A percentile compares a stretch with the other conserved stretches of the same genome.
Conservation (phyloP, 1,139 yeast genomes). For the Geotrichum klebahnii region DNA sequence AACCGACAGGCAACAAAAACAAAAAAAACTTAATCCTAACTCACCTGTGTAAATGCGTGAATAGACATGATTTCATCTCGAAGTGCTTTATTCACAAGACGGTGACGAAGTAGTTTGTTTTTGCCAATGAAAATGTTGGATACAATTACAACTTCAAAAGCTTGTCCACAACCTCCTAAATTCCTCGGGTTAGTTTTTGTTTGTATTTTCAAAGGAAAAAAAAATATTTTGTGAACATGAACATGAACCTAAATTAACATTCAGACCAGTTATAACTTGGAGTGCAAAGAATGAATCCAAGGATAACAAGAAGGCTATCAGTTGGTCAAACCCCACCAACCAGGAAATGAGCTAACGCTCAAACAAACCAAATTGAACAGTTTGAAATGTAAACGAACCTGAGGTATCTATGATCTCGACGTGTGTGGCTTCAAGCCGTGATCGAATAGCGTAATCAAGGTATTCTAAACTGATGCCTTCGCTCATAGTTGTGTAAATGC, state of each 20-base stretch:
- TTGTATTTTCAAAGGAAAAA: not conserved
- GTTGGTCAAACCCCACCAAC: too few species aligned
- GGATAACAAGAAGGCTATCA: too few species aligned
- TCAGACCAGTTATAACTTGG: too few species aligned
- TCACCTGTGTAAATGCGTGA: conserved; percentile 94
- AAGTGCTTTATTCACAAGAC: conserved; percentile 74
- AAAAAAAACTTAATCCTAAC: too few species aligned
- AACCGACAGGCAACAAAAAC: conserved; percentile 33
- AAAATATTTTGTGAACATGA: too few species aligned
- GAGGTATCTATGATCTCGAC: conserved; percentile 41
- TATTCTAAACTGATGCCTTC: conserved; percentile 25
- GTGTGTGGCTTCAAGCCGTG: conserved; percentile 38
- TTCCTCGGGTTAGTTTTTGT: not conserved
- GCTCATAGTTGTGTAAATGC: conserved; percentile 1
- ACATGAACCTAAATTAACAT: too few species aligned
- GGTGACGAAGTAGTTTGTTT: conserved; percentile 78
- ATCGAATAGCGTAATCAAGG: conserved; percentile 35
- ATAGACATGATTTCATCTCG: conserved; percentile 78
- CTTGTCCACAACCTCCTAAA: conserved; percentile 84
- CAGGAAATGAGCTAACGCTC: too few species aligned
- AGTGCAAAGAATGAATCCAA: too few species aligned
- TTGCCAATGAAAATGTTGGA: conserved; percentile 70
- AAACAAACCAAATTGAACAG: too few species aligned
- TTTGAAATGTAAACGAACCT: conserved; percentile 29
- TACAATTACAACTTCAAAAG: conserved; percentile 76